These are phyloP conservation scores for Arachis monticola DNA, from an alignment of 331 rosid genomes.

Conservation along the genomic window DNA sequence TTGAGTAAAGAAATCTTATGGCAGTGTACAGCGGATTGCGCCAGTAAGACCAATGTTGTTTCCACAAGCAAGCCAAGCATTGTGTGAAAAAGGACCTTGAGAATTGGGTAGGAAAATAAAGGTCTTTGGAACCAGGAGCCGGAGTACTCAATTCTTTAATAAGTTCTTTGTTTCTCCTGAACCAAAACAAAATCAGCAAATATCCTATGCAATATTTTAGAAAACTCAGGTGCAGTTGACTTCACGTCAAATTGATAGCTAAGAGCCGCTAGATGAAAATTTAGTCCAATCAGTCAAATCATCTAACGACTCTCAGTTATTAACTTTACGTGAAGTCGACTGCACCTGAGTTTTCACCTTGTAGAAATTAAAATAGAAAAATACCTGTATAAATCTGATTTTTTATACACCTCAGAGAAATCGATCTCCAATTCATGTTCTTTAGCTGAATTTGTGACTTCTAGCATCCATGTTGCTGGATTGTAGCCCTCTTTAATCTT, in stretches of 20 bases:
- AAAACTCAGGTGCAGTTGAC: no score
- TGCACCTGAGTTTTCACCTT: no score
- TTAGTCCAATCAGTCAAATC: no score
- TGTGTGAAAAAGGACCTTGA: constrained; percentile 61
- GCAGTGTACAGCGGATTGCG: constrained; percentile 68
- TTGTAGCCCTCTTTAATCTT: constrained; percentile 67
- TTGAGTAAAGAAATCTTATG: constrained; percentile 53
- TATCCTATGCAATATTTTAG: not conserved
- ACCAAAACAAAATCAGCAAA: constrained; percentile 29
- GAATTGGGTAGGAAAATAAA: constrained; percentile 53
- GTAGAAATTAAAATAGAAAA: not conserved
- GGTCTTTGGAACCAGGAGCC: constrained; percentile 57
- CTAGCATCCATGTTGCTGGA: constrained; percentile 89
- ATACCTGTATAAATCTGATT: constrained; percentile 65
- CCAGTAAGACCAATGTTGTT: constrained; percentile 81
- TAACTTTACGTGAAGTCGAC: no score
- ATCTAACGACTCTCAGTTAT: no score
- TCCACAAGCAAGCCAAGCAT: constrained; percentile 77
- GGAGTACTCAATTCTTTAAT: constrained; percentile 60
- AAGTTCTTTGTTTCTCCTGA: constrained; percentile 69
- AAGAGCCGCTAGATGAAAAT: no score
- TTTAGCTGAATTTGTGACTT: constrained; percentile 57
- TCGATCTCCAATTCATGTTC: constrained; percentile 58
- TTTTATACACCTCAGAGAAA: constrained; percentile 59
- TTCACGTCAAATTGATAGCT: no score